These are phyloP conservation scores for Suaeda aralocaspica DNA, from an alignment of 148 eudicot species.

Conservation along the genomic window DNA sequence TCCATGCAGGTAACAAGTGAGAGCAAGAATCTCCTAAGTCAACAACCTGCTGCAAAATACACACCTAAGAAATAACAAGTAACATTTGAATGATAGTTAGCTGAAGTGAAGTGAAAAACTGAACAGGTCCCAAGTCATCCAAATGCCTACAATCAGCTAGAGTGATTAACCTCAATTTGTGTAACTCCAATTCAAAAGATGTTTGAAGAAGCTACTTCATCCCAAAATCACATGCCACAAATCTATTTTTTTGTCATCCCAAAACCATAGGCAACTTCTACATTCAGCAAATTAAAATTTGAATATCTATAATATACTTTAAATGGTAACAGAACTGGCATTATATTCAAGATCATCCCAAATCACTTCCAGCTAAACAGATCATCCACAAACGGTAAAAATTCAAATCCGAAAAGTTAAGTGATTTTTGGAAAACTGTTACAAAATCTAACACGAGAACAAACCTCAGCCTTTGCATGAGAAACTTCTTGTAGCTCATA, in stretches of 20 bases:
- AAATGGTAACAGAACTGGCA: too few relatives aligned
- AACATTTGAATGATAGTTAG: too few relatives aligned
- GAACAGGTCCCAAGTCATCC: too few relatives aligned
- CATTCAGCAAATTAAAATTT: not conserved
- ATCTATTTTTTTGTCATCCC: not conserved
- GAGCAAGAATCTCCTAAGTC: not conserved
- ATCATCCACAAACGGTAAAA: too few relatives aligned
- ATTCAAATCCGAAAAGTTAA: too few relatives aligned
- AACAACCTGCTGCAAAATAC: not conserved
- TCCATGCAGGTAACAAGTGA: too few relatives aligned
- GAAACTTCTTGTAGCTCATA: constrained; percentile 64
- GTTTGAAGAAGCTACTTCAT: not conserved
- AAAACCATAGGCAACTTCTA: not conserved
- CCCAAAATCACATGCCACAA: not conserved
- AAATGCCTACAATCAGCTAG: too few relatives aligned
- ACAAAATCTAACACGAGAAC: constrained; percentile 8
- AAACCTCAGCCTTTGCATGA: constrained; percentile 80
- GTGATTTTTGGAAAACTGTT: not conserved
- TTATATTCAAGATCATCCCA: too few relatives aligned
- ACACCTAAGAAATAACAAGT: too few relatives aligned
- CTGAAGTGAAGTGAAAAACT: too few relatives aligned
- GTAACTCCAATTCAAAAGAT: not conserved
- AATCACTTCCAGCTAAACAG: too few relatives aligned
- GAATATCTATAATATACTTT: not conserved
- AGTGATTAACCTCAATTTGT: not conserved